phyloP scores from a whole-genome alignment of 225 moss, liverwort and hornwort genomes.

The Antitrichia curtipendula region DNA sequence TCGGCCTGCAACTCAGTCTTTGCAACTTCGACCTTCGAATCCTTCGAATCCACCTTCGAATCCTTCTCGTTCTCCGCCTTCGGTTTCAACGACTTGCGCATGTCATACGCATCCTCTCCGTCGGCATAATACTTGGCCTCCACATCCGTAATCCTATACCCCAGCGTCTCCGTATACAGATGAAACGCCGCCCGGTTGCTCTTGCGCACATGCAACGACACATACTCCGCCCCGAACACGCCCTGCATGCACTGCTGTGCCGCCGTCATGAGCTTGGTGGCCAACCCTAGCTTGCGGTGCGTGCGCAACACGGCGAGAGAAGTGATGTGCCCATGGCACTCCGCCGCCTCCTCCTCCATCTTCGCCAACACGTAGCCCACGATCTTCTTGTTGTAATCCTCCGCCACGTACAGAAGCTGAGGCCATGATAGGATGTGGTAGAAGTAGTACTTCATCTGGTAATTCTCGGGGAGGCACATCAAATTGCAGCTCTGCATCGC shows the following conservation, averaged over 20 bases:
- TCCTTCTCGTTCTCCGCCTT: conserved; percentile 7
- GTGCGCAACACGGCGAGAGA: conserved; percentile 52
- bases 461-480: conserved; percentile 67
- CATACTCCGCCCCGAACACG: conserved; percentile 61
- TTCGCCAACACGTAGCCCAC: conserved; percentile 64
- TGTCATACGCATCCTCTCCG: conserved; percentile 62
- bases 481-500: conserved; percentile 75
- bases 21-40: not conserved
- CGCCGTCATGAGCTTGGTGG: conserved; percentile 69
- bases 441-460: conserved; percentile 79
- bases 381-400: conserved; percentile 77
- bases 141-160: conserved; percentile 52
- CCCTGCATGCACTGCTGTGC: conserved; percentile 75
- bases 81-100: conserved; percentile 53
- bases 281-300: conserved; percentile 55
- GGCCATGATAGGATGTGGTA: conserved; percentile 72
- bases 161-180: conserved; percentile 54
- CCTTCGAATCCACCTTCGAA: not conserved
- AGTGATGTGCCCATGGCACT: conserved; percentile 64
- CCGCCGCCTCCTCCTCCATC: conserved; percentile 66
- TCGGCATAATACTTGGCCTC: conserved; percentile 74
- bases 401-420: conserved; percentile 62
- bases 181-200: conserved; percentile 69
- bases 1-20: conserved; percentile 4
- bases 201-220: conserved; percentile 60